Conservation (phyloP, 495 filamentous ascomycete species). For the Penicillium manginii region DNA sequence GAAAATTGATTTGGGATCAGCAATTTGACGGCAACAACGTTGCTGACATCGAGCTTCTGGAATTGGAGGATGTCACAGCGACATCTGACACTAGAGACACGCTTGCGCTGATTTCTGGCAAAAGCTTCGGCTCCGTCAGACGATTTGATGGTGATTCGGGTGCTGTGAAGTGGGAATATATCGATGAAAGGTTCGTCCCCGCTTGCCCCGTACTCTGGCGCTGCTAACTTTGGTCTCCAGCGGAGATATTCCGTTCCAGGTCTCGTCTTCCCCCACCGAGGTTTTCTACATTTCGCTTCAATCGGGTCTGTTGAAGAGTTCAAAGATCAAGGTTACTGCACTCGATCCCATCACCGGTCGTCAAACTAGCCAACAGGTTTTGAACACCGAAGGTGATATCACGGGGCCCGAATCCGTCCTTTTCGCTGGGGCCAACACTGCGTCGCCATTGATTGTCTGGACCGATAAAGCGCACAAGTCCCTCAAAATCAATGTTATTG, state of each 20-base stretch:
- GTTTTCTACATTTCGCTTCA: conserved; percentile 80
- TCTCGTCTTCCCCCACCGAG: conserved; percentile 73
- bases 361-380: conserved; percentile 62
- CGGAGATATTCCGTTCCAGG: conserved; percentile 73
- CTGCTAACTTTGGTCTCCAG: conserved; percentile 38
- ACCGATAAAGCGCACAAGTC: conserved; percentile 67
- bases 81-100: conserved; percentile 63
- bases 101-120: conserved; percentile 65
- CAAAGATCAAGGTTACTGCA: conserved; percentile 73
- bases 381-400: conserved; percentile 77
- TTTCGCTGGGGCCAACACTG: conserved; percentile 82
- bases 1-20: conserved; percentile 74
- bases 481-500: conserved; percentile 80
- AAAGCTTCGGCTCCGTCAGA: conserved; percentile 58
- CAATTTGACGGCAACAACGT: conserved; percentile 59
- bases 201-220: conserved; percentile 13
- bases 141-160: conserved; percentile 75
- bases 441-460: conserved; percentile 81
- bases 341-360: conserved; percentile 73
- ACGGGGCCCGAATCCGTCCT: conserved; percentile 67
- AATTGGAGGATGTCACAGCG: conserved; percentile 61
- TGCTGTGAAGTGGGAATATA: conserved; percentile 75
- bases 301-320: conserved; percentile 63
- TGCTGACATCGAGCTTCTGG: conserved; percentile 78
- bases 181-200: conserved; percentile 57